These are phyloP conservation scores for Agrocybe pediades DNA, from an alignment of 768 basidiomycete genomes.

Conservation along the genomic window DNA sequence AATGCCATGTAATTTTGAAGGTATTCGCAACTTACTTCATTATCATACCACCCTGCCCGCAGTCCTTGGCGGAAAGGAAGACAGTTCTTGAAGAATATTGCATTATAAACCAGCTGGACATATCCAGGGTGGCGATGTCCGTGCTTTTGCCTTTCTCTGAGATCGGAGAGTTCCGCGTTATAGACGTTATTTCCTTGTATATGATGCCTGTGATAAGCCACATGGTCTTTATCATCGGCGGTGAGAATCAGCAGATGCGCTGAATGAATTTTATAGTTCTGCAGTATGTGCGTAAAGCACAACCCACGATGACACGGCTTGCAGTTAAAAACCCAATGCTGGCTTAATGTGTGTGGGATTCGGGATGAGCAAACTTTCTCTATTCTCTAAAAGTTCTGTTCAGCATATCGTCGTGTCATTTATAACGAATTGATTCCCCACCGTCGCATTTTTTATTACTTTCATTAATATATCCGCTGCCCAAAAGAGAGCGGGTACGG, in stretches of 20 bases:
- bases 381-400: too few relatives aligned
- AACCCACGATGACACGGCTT: conserved; percentile 38
- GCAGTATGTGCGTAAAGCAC: conserved; percentile 42
- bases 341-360: conserved; percentile 21
- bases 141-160: conserved; percentile 24
- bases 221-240: conserved; percentile 25
- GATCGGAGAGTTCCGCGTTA: conserved; percentile 5
- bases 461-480: too few relatives aligned
- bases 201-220: conserved; percentile 36
- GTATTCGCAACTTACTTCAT: not conserved
- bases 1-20: not conserved
- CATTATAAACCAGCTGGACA: conserved; percentile 45
- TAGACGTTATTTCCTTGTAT: conserved; percentile 19
- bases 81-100: conserved; percentile 49
- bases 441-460: too few relatives aligned
- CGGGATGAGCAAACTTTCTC: not conserved
- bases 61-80: conserved; percentile 35
- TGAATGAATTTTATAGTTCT: conserved; percentile 35
- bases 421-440: too few relatives aligned
- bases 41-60: conserved; percentile 69
- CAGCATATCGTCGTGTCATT: too few relatives aligned
- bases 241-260: conserved; percentile 30
- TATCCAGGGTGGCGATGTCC: conserved; percentile 35
- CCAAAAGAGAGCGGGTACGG: conserved; percentile 22
- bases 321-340: conserved; percentile 33